phyloP scores from a whole-genome alignment of 164 flowering plant species.

The Kingdonia uniflora region DNA sequence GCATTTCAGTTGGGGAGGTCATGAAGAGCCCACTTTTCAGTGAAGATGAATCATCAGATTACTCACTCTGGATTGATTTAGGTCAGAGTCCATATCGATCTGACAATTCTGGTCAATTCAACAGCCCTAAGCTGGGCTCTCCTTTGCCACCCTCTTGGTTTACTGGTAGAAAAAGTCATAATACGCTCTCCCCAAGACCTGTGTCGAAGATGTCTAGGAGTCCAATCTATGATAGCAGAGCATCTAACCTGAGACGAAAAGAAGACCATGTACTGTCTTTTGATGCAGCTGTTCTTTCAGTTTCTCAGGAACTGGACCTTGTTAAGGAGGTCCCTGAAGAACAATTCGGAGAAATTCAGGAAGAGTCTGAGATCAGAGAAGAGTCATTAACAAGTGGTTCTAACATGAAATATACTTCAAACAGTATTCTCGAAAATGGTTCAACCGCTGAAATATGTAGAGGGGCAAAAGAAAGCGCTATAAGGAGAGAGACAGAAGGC shows the following conservation, averaged over 20 bases:
- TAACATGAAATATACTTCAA: constrained; percentile 3
- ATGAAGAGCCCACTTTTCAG: constrained; percentile 67
- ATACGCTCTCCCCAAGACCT: constrained; percentile 31
- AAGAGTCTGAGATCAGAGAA: constrained; percentile 23
- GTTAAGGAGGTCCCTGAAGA: constrained; percentile 43
- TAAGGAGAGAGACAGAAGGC: constrained; percentile 96
- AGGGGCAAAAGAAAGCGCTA: constrained; percentile 63
- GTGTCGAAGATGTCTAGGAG: constrained; percentile 20
- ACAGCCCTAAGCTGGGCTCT: constrained; percentile 26
- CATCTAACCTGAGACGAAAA: constrained; percentile 13
- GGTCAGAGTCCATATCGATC: constrained; percentile 58
- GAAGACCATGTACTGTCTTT: constrained; percentile 40
- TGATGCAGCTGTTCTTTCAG: constrained; percentile 48
- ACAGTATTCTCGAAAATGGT: constrained; percentile 19
- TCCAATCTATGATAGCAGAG: constrained; percentile 35
- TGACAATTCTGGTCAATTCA: constrained; percentile 33
- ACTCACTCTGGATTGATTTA: constrained; percentile 59
- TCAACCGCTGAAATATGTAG: constrained; percentile 22
- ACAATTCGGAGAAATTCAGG: constrained; percentile 27
- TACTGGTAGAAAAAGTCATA: constrained; percentile 28
- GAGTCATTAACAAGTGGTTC: constrained; percentile 7
- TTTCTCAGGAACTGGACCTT: constrained; percentile 41
- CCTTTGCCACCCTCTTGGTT: constrained; percentile 54
- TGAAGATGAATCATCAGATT: constrained; percentile 58
- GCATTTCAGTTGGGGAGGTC: constrained; percentile 55